phyloP scores from a whole-genome alignment of 1,284 basidiomycete species.

The Termitomyces sp. region DNA sequence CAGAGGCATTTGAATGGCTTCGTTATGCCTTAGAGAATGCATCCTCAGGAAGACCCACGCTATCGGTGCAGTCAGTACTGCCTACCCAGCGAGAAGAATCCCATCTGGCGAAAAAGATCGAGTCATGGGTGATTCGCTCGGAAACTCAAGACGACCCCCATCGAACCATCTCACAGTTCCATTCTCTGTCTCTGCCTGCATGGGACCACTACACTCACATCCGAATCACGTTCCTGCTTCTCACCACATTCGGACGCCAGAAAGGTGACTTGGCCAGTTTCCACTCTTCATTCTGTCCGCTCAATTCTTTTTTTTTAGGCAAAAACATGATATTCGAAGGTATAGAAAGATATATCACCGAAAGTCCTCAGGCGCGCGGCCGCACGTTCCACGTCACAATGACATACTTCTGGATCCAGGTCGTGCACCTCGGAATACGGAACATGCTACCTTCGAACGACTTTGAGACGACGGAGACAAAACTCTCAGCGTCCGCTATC shows the following conservation, averaged over 20 bases:
- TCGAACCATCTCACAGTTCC: constrained; percentile 30
- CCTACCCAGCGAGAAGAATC: constrained; percentile 15
- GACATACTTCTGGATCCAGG: constrained; percentile 44
- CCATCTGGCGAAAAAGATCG: constrained; percentile 28
- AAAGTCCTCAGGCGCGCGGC: constrained; percentile 30
- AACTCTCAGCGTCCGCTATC: not conserved
- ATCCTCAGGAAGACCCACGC: constrained; percentile 9
- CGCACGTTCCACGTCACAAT: constrained; percentile 39
- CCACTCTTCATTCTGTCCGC: not conserved
- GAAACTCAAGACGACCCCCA: constrained; percentile 26
- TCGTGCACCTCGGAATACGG: constrained; percentile 37
- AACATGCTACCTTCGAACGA: constrained; percentile 22
- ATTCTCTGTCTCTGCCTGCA: constrained; percentile 27
- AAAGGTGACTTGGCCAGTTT: constrained; percentile 26
- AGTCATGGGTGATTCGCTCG: constrained; percentile 29
- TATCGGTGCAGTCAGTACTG: not conserved
- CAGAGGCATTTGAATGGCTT: constrained; percentile 38
- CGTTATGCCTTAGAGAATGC: constrained; percentile 24
- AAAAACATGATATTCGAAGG: constrained; percentile 37
- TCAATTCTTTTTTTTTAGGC: constrained; percentile 21
- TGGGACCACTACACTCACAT: constrained; percentile 43
- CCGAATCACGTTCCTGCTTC: constrained; percentile 33
- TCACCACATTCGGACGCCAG: constrained; percentile 33
- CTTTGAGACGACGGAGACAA: constrained; percentile 1
- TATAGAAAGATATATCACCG: constrained; percentile 31